Conservation (phyloP, 768 basidiomycete genomes). For the Lactarius quietus region DNA sequence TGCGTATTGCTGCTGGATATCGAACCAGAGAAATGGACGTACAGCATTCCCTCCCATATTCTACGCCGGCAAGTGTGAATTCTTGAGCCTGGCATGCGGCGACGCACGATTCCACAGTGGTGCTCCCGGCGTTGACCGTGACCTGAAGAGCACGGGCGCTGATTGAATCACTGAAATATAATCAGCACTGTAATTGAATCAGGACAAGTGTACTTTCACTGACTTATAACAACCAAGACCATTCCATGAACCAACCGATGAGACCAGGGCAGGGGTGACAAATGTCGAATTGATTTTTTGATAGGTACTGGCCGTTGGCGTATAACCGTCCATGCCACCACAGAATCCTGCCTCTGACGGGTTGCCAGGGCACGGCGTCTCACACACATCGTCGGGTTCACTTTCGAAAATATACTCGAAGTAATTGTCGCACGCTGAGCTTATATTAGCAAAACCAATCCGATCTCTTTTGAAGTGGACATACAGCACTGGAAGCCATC, state of each 20-base stretch:
- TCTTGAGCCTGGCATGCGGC: slow-evolving; percentile 65
- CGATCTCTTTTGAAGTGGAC: neutral
- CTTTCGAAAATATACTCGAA: slow-evolving; percentile 46
- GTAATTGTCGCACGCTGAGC: slow-evolving; percentile 5
- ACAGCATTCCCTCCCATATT: slow-evolving; percentile 61
- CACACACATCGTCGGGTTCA: slow-evolving; percentile 43
- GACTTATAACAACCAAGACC: slow-evolving; percentile 74
- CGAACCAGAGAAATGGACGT: too few species aligned
- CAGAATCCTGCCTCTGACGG: slow-evolving; percentile 54
- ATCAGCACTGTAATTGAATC: neutral
- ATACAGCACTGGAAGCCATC: slow-evolving; percentile 59
- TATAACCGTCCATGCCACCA: slow-evolving; percentile 38
- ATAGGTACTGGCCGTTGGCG: slow-evolving; percentile 43
- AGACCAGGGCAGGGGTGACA: slow-evolving; percentile 45
- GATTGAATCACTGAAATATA: slow-evolving; percentile 33
- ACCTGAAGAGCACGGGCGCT: slow-evolving; percentile 35
- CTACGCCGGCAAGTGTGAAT: slow-evolving; percentile 63
- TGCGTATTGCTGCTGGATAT: neutral
- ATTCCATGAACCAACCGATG: slow-evolving; percentile 58
- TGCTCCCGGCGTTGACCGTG: slow-evolving; percentile 43
- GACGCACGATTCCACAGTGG: slow-evolving; percentile 59
- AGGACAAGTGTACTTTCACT: slow-evolving; percentile 20
- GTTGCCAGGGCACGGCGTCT: slow-evolving; percentile 57
- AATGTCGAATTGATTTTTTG: slow-evolving; percentile 48
- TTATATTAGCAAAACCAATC: neutral